Base-by-base conservation (phyloP, 2,329 filamentous ascomycete genomes). In the Penicillium corylophilum region DNA sequence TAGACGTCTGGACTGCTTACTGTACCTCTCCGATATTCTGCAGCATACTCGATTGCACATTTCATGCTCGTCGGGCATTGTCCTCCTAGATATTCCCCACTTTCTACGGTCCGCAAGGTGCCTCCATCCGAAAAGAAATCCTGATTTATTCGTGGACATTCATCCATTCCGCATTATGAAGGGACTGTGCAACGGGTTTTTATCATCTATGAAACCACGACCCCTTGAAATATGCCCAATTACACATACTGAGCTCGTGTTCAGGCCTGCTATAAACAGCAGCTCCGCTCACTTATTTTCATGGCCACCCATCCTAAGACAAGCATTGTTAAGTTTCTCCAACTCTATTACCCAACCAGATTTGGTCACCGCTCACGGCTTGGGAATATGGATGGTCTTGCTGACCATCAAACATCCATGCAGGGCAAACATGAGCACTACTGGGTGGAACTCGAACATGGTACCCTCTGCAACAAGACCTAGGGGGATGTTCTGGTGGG, bases 341-440 rank as follows among this genome's bases (percentile, higher is more conserved):
- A 61, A 31, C n/a, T 45, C 45, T 22, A 48, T 51, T 53, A 55
- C 55, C 48, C 46, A 45, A 48, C 50, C 49, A 55, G 29, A 53
- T 40, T 33, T 22, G 24, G 43, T 42, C 36, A 29, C 41, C 23
- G 41, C 33, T 40, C 59, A 83, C 46, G 81, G 91, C 83, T 99
- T 99, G 15, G 94, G 94, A 61, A 99, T 91, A 70, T 94, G 90
- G 66, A 99, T 84, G 28, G 86, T 93, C 81, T 93, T 95, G 78
- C 90, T 96, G 58, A 93, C 88, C 94, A 99, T 97, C 67, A 94
- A 75, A 69, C 89, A 95, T 18, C 92, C 94, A 70, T 95, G 90
- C n/a, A 91, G 63, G 53, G 95, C 79, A 73, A 96, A 99, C 54
- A 97, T 66, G 22, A 85, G 73, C 7, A 87, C 89, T 3, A 88